phyloP scores from a whole-genome alignment of 2,329 filamentous ascomycete genomes.

The Ilyonectria robusta region DNA sequence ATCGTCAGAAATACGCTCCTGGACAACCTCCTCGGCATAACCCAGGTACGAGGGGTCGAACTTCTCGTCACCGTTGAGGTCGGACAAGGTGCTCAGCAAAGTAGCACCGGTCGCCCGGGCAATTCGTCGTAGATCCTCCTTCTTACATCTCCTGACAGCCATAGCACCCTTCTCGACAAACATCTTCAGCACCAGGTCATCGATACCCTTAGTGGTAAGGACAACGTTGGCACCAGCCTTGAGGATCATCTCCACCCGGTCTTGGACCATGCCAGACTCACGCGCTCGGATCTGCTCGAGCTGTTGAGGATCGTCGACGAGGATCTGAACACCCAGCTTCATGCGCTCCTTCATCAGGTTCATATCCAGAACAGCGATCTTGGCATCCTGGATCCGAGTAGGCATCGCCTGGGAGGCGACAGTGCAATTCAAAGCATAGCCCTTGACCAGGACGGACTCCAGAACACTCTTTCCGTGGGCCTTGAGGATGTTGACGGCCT shows the following conservation, averaged over 20 bases:
- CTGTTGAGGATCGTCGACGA: constrained; percentile 96
- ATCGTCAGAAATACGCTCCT: constrained; percentile 98
- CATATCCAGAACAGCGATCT: constrained; percentile 97
- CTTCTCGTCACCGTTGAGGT: constrained; percentile 96
- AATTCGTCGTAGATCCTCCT: constrained; percentile 96
- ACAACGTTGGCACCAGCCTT: constrained; percentile 98
- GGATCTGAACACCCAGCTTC: constrained; percentile 99
- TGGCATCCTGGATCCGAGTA: constrained; percentile 91
- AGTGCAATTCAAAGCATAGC: constrained; percentile 98
- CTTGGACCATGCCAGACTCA: constrained; percentile 92
- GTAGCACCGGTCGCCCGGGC: constrained; percentile 96
- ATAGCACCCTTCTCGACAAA: constrained; percentile 97
- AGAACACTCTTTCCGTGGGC: constrained; percentile 93
- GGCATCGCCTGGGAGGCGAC: constrained; percentile 99
- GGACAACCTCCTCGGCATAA: constrained; percentile 94
- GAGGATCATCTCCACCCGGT: constrained; percentile 96
- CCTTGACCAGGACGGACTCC: constrained; percentile 93
- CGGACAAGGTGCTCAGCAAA: constrained; percentile 91
- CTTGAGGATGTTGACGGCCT: constrained; percentile 99
- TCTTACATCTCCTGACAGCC: constrained; percentile 96
- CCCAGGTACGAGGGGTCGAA: constrained; percentile 94
- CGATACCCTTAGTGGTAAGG: constrained; percentile 97
- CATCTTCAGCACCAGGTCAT: constrained; percentile 93
- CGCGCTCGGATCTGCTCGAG: constrained; percentile 96
- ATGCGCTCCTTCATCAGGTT: constrained; percentile 99